These are phyloP conservation scores for Rhododendron ovatum DNA, from an alignment of 148 eudicot species.

Conservation along the genomic window DNA sequence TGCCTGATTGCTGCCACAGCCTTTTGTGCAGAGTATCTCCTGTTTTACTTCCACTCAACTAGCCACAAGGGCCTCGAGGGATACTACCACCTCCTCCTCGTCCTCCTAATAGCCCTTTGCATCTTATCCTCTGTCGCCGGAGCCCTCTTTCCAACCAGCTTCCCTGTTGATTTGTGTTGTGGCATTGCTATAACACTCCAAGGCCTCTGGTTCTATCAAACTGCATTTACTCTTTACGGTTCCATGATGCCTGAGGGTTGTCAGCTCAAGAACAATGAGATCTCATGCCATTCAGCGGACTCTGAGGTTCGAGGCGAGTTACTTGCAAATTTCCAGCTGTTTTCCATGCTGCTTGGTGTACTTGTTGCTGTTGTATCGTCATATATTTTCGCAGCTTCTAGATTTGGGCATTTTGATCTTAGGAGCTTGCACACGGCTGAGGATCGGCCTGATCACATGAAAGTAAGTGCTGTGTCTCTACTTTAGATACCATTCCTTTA, in stretches of 20 bases:
- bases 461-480: background rate
- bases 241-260: constrained; percentile 85
- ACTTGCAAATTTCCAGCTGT: constrained; percentile 77
- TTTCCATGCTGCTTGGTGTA: constrained; percentile 46
- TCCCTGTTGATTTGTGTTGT: constrained; percentile 59
- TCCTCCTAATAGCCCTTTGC: constrained; percentile 65
- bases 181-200: constrained; percentile 72
- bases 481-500: background rate
- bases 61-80: constrained; percentile 86
- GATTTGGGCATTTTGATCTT: constrained; percentile 26
- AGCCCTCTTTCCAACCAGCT: constrained; percentile 65
- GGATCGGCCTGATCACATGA: background rate
- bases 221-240: constrained; percentile 82
- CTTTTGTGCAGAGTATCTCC: constrained; percentile 67
- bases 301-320: constrained; percentile 58
- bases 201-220: constrained; percentile 94
- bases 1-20: constrained; percentile 72
- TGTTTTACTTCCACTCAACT: constrained; percentile 84
- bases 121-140: constrained; percentile 49
- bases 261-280: constrained; percentile 35
- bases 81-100: constrained; percentile 77
- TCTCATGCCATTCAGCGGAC: constrained; percentile 47
- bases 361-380: constrained; percentile 34
- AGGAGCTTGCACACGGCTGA: constrained; percentile 11
- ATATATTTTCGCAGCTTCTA: constrained; percentile 40